A percentile compares a stretch with the other conserved stretches of the same genome.
phyloP scores from a whole-genome alignment of 1,284 basidiomycete genomes.

The Lentinula novae-zelandiae region DNA sequence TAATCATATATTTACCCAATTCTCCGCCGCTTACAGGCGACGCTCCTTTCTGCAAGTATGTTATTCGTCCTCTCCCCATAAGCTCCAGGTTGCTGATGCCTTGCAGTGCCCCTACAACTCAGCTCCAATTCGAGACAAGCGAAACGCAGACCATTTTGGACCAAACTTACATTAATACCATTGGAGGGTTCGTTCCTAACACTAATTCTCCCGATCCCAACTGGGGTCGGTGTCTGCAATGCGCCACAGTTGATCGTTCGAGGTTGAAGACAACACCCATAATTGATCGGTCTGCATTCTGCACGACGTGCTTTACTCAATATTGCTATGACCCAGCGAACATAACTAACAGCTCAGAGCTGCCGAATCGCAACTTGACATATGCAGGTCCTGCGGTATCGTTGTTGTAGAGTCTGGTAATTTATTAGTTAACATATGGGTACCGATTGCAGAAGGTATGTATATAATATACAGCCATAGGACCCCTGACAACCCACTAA shows the following conservation, averaged over 20 bases:
- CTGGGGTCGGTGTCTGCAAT: slow-evolving; percentile 43
- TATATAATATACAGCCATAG: no score
- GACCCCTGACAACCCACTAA: no score
- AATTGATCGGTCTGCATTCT: slow-evolving; percentile 41
- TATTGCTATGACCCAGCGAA: slow-evolving; percentile 50
- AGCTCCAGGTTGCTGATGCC: neutral
- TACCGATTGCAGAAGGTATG: neutral
- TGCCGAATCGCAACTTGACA: slow-evolving; percentile 39
- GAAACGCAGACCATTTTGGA: slow-evolving; percentile 37
- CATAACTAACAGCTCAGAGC: slow-evolving; percentile 35
- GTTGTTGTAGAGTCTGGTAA: neutral
- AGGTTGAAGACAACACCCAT: slow-evolving; percentile 30
- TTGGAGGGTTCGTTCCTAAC: slow-evolving; percentile 25
- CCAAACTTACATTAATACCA: slow-evolving; percentile 38
- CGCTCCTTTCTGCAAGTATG: slow-evolving; percentile 34
- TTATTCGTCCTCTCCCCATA: neutral
- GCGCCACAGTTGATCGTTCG: slow-evolving; percentile 39
- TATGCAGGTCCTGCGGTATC: slow-evolving; percentile 26
- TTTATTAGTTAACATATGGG: neutral
- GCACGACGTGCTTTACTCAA: slow-evolving; percentile 44
- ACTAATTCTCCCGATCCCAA: slow-evolving; percentile 26
- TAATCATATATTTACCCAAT: slow-evolving; percentile 39
- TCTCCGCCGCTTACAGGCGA: slow-evolving; percentile 36
- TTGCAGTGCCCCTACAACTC: slow-evolving; percentile 27
- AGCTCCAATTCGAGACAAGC: slow-evolving; percentile 26